phyloP scores from a whole-genome alignment of 2,329 filamentous ascomycete species.

The Alternaria sp. region DNA sequence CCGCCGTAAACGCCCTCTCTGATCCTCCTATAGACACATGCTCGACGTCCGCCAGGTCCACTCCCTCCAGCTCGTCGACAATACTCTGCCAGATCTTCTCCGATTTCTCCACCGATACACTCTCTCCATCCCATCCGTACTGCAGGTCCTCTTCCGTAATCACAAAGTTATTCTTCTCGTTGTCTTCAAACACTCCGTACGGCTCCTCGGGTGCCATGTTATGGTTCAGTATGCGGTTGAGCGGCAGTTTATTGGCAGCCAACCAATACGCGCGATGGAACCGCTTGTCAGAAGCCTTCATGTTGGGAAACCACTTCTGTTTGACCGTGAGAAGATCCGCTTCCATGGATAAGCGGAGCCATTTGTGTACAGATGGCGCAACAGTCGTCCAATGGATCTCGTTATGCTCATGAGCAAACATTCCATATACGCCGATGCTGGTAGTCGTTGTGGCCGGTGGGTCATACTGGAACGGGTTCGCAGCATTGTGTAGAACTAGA shows the following conservation, averaged over 20 bases:
- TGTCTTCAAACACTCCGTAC: conserved; percentile 12
- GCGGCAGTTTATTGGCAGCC: conserved; percentile 21
- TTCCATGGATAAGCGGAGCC: background rate
- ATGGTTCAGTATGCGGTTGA: conserved; percentile 24
- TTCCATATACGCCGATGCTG: conserved; percentile 33
- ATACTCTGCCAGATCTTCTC: conserved; percentile 8
- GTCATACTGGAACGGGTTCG: conserved; percentile 24
- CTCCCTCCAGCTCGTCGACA: background rate
- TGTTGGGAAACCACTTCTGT: conserved; percentile 19
- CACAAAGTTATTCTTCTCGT: background rate
- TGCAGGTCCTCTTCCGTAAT: conserved; percentile 14
- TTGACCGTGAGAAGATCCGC: conserved; percentile 8
- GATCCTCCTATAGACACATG: conserved; percentile 4
- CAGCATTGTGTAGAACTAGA: conserved; percentile 38
- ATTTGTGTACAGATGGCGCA: background rate
- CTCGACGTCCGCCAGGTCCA: background rate
- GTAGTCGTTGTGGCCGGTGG: conserved; percentile 11
- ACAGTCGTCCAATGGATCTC: conserved; percentile 39
- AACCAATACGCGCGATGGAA: conserved; percentile 42
- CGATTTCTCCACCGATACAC: background rate
- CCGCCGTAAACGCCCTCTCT: background rate
- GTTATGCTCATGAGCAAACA: conserved; percentile 17
- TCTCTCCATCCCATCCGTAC: conserved; percentile 4
- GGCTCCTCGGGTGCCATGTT: background rate
- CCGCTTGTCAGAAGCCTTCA: conserved; percentile 23